Evolutionary conservation across 2,329 filamentous ascomycete species (phyloP).

Genomic region (Ramularia endophylla): DNA sequence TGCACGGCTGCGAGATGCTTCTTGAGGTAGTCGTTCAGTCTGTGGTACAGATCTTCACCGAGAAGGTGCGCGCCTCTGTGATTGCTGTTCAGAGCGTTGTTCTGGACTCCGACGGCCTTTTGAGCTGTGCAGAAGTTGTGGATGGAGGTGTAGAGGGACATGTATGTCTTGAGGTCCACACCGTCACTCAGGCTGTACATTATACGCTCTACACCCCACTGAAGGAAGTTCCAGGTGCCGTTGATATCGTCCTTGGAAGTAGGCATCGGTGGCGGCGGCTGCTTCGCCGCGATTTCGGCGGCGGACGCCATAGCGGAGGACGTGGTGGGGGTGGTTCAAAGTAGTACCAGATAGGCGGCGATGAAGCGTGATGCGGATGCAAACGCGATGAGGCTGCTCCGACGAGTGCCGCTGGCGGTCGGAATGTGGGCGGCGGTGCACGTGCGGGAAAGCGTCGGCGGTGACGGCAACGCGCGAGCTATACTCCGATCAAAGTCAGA

Average conservation of each 20-base stretch:
- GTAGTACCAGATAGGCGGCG: too few relatives aligned
- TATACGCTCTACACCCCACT: slow-evolving; percentile 82
- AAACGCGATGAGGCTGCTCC: too few relatives aligned
- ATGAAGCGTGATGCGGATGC: too few relatives aligned
- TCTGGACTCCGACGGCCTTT: slow-evolving; percentile 65
- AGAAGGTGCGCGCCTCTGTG: slow-evolving; percentile 85
- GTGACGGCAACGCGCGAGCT: slow-evolving; percentile 5
- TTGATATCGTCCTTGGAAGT: slow-evolving; percentile 34
- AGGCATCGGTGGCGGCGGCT: slow-evolving; percentile 27
- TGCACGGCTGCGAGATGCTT: slow-evolving; percentile 68
- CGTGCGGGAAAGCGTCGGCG: slow-evolving; percentile 1
- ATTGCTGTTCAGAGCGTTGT: slow-evolving; percentile 43
- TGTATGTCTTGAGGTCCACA: slow-evolving; percentile 94
- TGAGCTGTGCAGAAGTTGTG: slow-evolving; percentile 99
- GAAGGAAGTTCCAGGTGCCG: slow-evolving; percentile 71
- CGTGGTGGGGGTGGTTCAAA: background rate
- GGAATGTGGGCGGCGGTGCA: too few relatives aligned
- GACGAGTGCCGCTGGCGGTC: too few relatives aligned
- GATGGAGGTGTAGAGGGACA: slow-evolving; percentile 95
- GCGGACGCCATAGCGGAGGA: slow-evolving; percentile 24
- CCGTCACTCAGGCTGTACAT: slow-evolving; percentile 90
- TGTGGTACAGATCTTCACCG: slow-evolving; percentile 91
- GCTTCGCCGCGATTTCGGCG: slow-evolving; percentile 9
- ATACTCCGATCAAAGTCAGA: too few relatives aligned
- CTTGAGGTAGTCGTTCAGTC: slow-evolving; percentile 79